Percentiles rank a stretch among this genome's conserved stretches.
Conservation (phyloP, 345 rosid genomes). For the rapeseed (Brassica napus) region Da-Ae NC_063438.1:3234001-3234500, state of each 20-base stretch:
- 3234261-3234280: constrained; percentile 35
- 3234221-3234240: not conserved
- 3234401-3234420: constrained; percentile 28
- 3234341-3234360: constrained; percentile 34
- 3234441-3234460: constrained; percentile 19
- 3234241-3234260: constrained; percentile 1
- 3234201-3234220: not conserved
- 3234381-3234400: constrained; percentile 20
- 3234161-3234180: not conserved
- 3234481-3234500: not conserved
- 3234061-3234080: not conserved
- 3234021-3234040: not conserved
- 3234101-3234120: not conserved
- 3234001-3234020: too few relatives aligned
- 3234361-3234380: constrained; percentile 1
- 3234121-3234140: not conserved
- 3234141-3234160: not conserved
- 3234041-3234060: not conserved
- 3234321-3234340: constrained; percentile 32
- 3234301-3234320: constrained; percentile 33
- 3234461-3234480: constrained; percentile 26
- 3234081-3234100: not conserved
- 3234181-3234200: not conserved
- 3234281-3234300: constrained; percentile 35
- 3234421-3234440: constrained; percentile 36